phyloP scores from a whole-genome alignment of 352 stramenopile species.

The Globisporangium abappressorium region DNA sequence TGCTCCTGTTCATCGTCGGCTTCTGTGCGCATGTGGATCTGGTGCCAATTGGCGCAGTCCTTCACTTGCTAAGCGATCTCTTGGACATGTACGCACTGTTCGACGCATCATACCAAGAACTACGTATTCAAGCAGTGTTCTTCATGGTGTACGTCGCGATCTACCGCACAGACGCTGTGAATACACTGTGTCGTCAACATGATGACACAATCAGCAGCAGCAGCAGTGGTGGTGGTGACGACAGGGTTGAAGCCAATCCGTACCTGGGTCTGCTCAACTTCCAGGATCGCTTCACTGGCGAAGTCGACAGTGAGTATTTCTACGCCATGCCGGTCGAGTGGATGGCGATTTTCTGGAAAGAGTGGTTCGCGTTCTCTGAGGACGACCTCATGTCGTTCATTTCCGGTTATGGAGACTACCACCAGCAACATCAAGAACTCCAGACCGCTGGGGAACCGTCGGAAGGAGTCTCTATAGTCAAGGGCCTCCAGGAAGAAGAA shows the following conservation, averaged over 20 bases:
- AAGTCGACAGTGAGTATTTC: constrained; percentile 39
- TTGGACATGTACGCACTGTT: constrained; percentile 22
- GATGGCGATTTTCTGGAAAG: constrained; percentile 48
- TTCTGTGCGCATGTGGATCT: constrained; percentile 44
- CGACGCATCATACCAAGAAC: neutral
- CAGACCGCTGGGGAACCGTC: neutral
- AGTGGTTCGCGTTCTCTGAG: constrained; percentile 43
- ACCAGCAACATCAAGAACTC: constrained; percentile 13
- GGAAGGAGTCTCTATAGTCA: neutral
- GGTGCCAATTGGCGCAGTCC: constrained; percentile 28
- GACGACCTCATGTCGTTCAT: constrained; percentile 42
- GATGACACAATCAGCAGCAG: neutral
- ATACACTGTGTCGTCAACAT: neutral
- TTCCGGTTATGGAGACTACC: constrained; percentile 21
- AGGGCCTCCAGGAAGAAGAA: neutral
- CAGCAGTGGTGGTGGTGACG: neutral
- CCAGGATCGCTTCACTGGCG: constrained; percentile 33
- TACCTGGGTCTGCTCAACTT: constrained; percentile 23
- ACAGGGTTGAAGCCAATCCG: neutral
- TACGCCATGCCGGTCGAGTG: constrained; percentile 50
- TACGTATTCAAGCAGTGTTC: constrained; percentile 15
- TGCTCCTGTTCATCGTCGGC: constrained; percentile 33
- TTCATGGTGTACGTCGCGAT: constrained; percentile 44
- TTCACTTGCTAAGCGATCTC: constrained; percentile 27
- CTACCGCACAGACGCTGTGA: constrained; percentile 21